phyloP scores from a whole-genome alignment of 2,329 filamentous ascomycete species.

The Stagonosporopsis chrysanthemi region DNA sequence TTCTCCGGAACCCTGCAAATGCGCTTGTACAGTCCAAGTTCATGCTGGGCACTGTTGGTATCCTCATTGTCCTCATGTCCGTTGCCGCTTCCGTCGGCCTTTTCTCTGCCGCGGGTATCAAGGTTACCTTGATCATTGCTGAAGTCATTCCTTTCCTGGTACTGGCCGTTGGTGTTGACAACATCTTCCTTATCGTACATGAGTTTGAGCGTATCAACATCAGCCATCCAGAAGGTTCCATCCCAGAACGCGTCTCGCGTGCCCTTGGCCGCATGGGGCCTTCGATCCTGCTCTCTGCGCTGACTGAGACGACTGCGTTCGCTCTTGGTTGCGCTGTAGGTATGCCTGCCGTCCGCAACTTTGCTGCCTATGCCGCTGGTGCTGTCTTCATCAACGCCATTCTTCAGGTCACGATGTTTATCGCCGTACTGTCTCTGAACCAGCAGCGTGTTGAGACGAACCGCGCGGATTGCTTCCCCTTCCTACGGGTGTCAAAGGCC shows the following conservation, averaged over 20 bases:
- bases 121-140: constrained; percentile 95
- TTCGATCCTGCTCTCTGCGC: constrained; percentile 93
- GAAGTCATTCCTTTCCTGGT: constrained; percentile 99
- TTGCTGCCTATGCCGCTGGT: constrained; percentile 93
- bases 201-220: constrained; percentile 96
- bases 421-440: constrained; percentile 89
- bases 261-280: constrained; percentile 96
- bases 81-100: constrained; percentile 94
- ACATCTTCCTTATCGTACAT: constrained; percentile 98
- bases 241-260: constrained; percentile 84
- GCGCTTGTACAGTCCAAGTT: constrained; percentile 96
- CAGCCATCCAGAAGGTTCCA: constrained; percentile 85
- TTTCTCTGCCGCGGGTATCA: constrained; percentile 90
- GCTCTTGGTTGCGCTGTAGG: constrained; percentile 91
- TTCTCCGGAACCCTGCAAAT: constrained; percentile 82
- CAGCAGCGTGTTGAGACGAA: constrained; percentile 88
- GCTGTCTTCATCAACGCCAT: constrained; percentile 97
- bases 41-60: constrained; percentile 90
- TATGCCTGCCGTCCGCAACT: constrained; percentile 98
- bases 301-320: constrained; percentile 93
- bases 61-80: constrained; percentile 95
- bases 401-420: constrained; percentile 97
- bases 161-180: constrained; percentile 94
- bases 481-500: constrained; percentile 79
- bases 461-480: constrained; percentile 91